Conservation (phyloP, 495 filamentous ascomycete species). For the Tuber brumale region DNA sequence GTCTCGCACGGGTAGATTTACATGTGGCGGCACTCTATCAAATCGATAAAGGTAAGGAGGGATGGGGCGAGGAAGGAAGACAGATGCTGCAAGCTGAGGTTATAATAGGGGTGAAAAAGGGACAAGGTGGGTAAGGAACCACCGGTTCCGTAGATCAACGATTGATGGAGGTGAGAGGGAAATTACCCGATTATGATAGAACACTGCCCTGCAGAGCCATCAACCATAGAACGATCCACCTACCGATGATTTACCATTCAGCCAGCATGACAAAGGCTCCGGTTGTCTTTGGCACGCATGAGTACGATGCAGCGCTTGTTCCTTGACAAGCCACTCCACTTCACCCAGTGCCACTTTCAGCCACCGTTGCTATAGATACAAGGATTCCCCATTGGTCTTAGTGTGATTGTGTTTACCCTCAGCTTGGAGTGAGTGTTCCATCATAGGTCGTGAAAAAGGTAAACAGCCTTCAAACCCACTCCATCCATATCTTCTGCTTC, state of each 20-base stretch:
- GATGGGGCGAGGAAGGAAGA: not conserved
- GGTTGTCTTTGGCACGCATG: not conserved
- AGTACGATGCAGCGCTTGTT: not conserved
- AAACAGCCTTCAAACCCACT: not conserved
- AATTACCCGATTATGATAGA: not conserved
- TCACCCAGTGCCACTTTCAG: not conserved
- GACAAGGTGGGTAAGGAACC: not conserved
- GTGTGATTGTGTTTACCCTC: not conserved
- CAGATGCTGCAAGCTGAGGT: not conserved
- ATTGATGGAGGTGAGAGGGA: not conserved
- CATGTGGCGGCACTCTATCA: not conserved
- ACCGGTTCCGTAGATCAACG: not conserved
- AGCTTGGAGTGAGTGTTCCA: not conserved
- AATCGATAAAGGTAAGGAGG: not conserved
- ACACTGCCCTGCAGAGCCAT: not conserved
- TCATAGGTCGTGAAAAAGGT: not conserved
- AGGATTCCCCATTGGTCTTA: not conserved
- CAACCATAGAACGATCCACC: not conserved
- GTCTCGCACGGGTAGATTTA: not conserved
- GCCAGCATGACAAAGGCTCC: not conserved
- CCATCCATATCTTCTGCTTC: not conserved
- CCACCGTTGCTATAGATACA: slow-evolving; percentile 2
- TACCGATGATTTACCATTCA: not conserved
- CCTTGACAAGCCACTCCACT: not conserved
- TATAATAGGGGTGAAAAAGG: not conserved